These are phyloP conservation scores for Leucoagaricus sp. DNA, from an alignment of 1,284 basidiomycete species.

Conservation along the genomic window DNA sequence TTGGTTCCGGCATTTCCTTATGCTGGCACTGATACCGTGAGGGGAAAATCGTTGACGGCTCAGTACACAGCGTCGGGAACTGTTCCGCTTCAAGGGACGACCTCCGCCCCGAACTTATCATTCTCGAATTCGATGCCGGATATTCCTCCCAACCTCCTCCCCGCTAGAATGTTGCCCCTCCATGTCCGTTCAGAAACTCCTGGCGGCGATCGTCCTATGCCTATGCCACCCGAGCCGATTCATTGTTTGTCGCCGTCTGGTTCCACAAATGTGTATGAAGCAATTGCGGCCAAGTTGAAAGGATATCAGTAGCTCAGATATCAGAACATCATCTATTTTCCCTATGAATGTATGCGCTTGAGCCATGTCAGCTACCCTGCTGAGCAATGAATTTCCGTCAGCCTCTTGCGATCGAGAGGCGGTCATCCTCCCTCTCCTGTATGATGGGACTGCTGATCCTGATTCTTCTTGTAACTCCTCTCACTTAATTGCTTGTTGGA, in stretches of 20 bases:
- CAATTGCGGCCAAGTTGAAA: neutral
- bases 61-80: conserved; percentile 3
- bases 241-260: neutral
- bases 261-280: conserved; percentile 1
- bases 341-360: neutral
- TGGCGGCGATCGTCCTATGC: neutral
- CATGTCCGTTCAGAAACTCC: conserved; percentile 5
- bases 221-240: neutral
- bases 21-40: neutral
- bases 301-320: neutral
- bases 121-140: neutral
- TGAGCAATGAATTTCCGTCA: no score
- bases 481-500: no score
- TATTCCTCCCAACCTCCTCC: neutral
- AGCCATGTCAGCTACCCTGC: no score
- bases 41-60: conserved; percentile 3
- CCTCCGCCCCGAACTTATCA: neutral
- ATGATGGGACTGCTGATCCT: no score
- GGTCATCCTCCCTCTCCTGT: no score
- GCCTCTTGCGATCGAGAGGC: no score
- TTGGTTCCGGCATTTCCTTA: neutral
- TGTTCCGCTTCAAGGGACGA: neutral
- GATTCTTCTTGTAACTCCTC: no score
- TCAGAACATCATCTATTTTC: neutral
- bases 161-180: neutral